A percentile compares a stretch with the other conserved stretches of the same genome.
These are phyloP conservation scores for Penicillium ucsense DNA, from an alignment of 495 filamentous ascomycete genomes.

Conservation along the genomic window DNA sequence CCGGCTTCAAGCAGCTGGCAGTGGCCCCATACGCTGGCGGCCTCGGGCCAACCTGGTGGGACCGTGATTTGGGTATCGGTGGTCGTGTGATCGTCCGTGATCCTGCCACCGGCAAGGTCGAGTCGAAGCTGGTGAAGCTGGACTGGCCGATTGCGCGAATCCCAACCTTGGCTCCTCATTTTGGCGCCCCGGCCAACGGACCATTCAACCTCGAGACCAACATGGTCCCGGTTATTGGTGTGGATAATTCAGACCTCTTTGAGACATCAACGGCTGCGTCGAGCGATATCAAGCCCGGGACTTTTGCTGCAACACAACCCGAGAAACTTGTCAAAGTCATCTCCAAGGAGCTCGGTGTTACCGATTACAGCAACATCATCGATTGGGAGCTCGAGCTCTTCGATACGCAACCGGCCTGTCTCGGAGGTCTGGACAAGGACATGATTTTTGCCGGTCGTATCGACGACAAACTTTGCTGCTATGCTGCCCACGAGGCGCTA, in stretches of 20 bases:
- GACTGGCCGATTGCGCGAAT: constrained; percentile 91
- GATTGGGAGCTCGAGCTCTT: constrained; percentile 98
- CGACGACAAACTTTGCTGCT: constrained; percentile 95
- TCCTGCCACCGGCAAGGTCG: constrained; percentile 61
- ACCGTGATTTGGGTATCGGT: constrained; percentile 82
- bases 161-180: constrained; percentile 89
- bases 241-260: constrained; percentile 62
- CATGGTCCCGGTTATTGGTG: constrained; percentile 85
- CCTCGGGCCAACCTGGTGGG: constrained; percentile 85
- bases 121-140: constrained; percentile 75
- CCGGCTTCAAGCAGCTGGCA: constrained; percentile 81
- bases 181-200: constrained; percentile 68
- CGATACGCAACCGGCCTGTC: constrained; percentile 75
- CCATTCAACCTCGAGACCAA: constrained; percentile 85
- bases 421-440: constrained; percentile 83
- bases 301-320: constrained; percentile 74
- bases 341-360: constrained; percentile 58
- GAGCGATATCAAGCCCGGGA: constrained; percentile 34
- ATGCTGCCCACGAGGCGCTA: constrained; percentile 79
- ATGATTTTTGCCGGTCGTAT: constrained; percentile 92
- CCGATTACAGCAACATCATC: constrained; percentile 60
- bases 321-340: constrained; percentile 77
- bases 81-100: constrained; percentile 81
- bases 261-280: constrained; percentile 14
- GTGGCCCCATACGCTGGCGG: constrained; percentile 89